Conservation (phyloP, 1,139 yeast genomes). For the Pichia sp. region DNA sequence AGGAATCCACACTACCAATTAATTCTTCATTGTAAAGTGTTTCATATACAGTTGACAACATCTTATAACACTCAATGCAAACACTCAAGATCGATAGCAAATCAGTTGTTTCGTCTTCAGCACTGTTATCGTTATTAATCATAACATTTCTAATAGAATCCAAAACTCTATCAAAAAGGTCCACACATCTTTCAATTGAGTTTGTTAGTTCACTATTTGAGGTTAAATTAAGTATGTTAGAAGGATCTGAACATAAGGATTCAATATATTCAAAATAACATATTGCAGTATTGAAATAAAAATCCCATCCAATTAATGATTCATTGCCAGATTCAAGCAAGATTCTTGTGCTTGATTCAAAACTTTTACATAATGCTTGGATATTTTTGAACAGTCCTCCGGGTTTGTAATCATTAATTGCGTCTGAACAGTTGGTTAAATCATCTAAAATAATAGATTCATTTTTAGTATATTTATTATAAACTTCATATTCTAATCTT, state of each 20-base stretch:
- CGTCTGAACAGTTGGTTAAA: slow-evolving; percentile 39
- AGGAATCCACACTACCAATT: slow-evolving; percentile 8
- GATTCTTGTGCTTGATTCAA: slow-evolving; percentile 33
- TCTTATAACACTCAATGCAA: slow-evolving; percentile 28
- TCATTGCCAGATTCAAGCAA: slow-evolving; percentile 18
- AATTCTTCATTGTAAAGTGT: slow-evolving; percentile 12
- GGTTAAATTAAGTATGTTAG: not conserved
- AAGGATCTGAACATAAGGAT: slow-evolving; percentile 22
- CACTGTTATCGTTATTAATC: not conserved
- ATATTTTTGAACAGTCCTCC: slow-evolving; percentile 38
- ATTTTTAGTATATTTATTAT: slow-evolving; percentile 37
- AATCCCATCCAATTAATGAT: slow-evolving; percentile 29
- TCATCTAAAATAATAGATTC: slow-evolving; percentile 39
- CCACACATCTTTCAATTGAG: slow-evolving; percentile 12
- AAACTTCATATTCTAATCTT: slow-evolving; percentile 44
- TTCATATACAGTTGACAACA: slow-evolving; percentile 30
- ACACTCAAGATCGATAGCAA: slow-evolving; percentile 3
- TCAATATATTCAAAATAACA: slow-evolving; percentile 46
- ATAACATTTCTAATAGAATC: not conserved
- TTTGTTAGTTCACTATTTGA: slow-evolving; percentile 15
- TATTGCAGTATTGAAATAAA: slow-evolving; percentile 41
- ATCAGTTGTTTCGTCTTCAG: slow-evolving; percentile 10
- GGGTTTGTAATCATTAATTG: slow-evolving; percentile 24
- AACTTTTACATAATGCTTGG: slow-evolving; percentile 32
- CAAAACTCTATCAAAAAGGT: slow-evolving; percentile 7